Evolutionary conservation across 495 filamentous ascomycete genomes (phyloP).

Genomic region (Penicillium ochrochloron): DNA sequence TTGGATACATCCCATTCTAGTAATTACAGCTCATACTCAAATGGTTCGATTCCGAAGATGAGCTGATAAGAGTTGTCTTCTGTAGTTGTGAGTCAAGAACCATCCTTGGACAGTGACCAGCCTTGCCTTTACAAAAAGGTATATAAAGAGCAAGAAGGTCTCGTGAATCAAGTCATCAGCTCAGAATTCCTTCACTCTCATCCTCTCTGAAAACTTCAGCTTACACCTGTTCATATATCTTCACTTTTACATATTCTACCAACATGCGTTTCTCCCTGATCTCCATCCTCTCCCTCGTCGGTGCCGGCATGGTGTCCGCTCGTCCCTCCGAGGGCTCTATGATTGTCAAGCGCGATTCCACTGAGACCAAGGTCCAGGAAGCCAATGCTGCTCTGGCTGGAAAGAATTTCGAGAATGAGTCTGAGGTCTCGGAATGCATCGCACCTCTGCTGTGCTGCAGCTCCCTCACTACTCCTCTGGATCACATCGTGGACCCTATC

Average conservation of each 20-base stretch:
- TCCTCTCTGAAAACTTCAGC: constrained; percentile 13
- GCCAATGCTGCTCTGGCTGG: constrained; percentile 20
- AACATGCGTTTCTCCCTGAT: constrained; percentile 40
- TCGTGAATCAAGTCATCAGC: not conserved
- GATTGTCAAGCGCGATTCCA: constrained; percentile 14
- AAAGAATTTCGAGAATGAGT: constrained; percentile 19
- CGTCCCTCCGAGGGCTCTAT: constrained; percentile 16
- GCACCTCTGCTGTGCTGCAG: constrained; percentile 39
- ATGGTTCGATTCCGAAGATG: not conserved
- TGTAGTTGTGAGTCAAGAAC: not conserved
- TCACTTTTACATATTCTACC: constrained; percentile 8
- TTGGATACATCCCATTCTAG: not conserved
- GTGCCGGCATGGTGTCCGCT: constrained; percentile 29
- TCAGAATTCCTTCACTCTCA: constrained; percentile 1
- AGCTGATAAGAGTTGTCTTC: not conserved
- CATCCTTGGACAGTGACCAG: not conserved
- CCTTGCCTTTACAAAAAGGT: not conserved
- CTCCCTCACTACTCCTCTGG: constrained; percentile 40
- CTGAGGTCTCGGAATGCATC: constrained; percentile 32
- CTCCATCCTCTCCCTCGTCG: constrained; percentile 32
- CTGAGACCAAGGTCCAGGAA: constrained; percentile 20
- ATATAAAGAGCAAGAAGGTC: constrained; percentile 27
- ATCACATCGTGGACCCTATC: constrained; percentile 69
- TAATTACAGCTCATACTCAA: not conserved
- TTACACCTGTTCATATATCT: constrained; percentile 3